A percentile compares a stretch with the other conserved stretches of the same genome.
Evolutionary conservation across 306 rosid species (phyloP).

Genomic region (Mucuna pruriens): DNA sequence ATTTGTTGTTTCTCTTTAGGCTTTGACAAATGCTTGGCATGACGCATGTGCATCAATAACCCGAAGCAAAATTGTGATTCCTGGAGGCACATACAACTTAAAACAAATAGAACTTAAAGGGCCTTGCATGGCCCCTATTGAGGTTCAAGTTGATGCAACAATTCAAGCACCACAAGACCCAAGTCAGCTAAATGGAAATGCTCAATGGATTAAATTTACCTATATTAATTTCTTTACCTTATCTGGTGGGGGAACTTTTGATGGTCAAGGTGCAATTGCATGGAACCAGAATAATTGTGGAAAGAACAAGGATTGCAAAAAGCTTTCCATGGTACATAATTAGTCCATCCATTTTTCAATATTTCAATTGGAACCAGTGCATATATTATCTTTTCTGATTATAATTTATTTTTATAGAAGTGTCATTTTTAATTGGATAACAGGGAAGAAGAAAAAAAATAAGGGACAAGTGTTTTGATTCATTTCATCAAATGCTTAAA

Average conservation of each 20-base stretch:
- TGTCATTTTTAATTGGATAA: not conserved
- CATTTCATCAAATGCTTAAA: not conserved
- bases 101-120: slow-evolving; percentile 1
- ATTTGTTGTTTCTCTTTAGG: not conserved
- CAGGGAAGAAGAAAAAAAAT: not conserved
- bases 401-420: not conserved
- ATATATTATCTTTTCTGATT: not conserved
- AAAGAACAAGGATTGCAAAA: slow-evolving; percentile 18
- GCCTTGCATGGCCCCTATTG: not conserved
- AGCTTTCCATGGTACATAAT: slow-evolving; percentile 3
- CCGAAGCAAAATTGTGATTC: not conserved
- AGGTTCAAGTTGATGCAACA: slow-evolving; percentile 41
- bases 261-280: slow-evolving; percentile 46
- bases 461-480: not conserved
- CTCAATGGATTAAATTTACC: slow-evolving; percentile 42
- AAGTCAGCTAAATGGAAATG: not conserved
- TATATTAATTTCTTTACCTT: slow-evolving; percentile 37
- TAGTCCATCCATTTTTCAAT: not conserved
- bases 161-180: slow-evolving; percentile 39
- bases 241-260: slow-evolving; percentile 47
- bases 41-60: slow-evolving; percentile 24
- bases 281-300: slow-evolving; percentile 45
- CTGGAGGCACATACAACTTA: not conserved
- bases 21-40: not conserved
- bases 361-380: not conserved